These are phyloP conservation scores for Metschnikowia dekortorum DNA, from an alignment of 805 yeast species.

Conservation along the genomic window DNA sequence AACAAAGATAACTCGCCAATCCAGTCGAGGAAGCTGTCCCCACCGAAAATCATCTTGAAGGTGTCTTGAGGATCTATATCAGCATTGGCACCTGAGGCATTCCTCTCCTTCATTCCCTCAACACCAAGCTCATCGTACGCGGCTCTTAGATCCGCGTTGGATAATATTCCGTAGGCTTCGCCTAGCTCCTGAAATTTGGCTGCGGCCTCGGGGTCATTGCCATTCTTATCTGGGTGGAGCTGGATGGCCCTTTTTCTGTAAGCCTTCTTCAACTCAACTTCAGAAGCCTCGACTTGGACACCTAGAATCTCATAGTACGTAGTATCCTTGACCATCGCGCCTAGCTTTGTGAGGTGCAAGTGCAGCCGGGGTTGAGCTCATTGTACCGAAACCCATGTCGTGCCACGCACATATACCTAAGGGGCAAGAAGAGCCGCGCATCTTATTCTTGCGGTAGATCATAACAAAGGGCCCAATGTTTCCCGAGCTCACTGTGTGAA, in stretches of 20 bases:
- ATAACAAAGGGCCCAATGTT: too few species aligned
- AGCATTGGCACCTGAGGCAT: constrained; percentile 68
- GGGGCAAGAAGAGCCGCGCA: too few species aligned
- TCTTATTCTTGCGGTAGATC: too few species aligned
- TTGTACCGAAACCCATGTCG: background rate
- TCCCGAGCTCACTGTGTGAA: too few species aligned
- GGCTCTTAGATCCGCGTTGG: constrained; percentile 63
- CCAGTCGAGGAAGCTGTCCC: constrained; percentile 72
- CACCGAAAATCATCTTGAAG: constrained; percentile 80
- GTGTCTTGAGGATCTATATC: constrained; percentile 76
- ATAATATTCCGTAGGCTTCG: constrained; percentile 73
- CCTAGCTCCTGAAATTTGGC: constrained; percentile 71
- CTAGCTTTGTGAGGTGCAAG: background rate
- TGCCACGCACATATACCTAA: background rate
- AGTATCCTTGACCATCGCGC: constrained; percentile 74
- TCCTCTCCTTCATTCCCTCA: constrained; percentile 56
- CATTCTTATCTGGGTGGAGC: constrained; percentile 80
- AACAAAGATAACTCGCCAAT: constrained; percentile 85
- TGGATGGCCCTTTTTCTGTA: constrained; percentile 37
- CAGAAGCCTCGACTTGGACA: constrained; percentile 64
- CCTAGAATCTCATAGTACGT: constrained; percentile 80
- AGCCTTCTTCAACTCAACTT: constrained; percentile 85
- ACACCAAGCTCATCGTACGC: constrained; percentile 79
- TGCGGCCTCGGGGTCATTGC: constrained; percentile 89
- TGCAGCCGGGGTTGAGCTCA: background rate